Evolutionary conservation across 2,329 filamentous ascomycete species (phyloP), one percentile per base, ranked within the genome.

Genomic region (Sarocladium strictum): DNA sequence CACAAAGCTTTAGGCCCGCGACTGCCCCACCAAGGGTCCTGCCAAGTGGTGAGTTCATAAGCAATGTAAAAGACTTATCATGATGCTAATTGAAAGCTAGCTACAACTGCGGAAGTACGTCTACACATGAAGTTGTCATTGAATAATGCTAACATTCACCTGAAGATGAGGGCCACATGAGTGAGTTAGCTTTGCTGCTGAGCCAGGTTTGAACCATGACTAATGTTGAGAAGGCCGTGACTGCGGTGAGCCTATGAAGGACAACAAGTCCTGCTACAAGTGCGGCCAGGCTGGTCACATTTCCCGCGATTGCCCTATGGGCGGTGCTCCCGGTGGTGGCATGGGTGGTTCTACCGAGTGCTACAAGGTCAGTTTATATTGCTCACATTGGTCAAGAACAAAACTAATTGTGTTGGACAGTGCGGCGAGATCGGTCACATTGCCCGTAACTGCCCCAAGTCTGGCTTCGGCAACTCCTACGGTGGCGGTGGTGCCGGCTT

Each of bases 391-490:
- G 29, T 17, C 2, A 10, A 14, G 14, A 23, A 53, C n/a, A 54
- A 45, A 29, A 61, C 57, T 58, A 54, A 61, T 53, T 19, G 4
- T 32, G 9, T 27, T 5, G 29, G 5, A 10, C 21, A 85, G 87
- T 99, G 94, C 76, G 92, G 92, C 60, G 89, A 96, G 79, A 81
- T 91, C 62, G 94, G 94, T 58, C 94, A 97, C 81, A 97, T 97
- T 72, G 93, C 94, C 64, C 90, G 89, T 65, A 91, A 91, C 81
- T 94, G 89, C 84, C 78, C 82, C 66, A 83, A 89, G 75, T 80
- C 80, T 57, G 79, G 79, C 57, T 72, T 67, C 60, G 73, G 80
- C 64, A 69, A 66, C 60, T 65, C 66, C 61, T 68, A 67, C 66
- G 78, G 76, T 62, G 74, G 75, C 61, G 72, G 74, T 54, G 71